Evolutionary conservation across 345 rosid species (phyloP).

Genomic region (Erucastrum elatum): DNA sequence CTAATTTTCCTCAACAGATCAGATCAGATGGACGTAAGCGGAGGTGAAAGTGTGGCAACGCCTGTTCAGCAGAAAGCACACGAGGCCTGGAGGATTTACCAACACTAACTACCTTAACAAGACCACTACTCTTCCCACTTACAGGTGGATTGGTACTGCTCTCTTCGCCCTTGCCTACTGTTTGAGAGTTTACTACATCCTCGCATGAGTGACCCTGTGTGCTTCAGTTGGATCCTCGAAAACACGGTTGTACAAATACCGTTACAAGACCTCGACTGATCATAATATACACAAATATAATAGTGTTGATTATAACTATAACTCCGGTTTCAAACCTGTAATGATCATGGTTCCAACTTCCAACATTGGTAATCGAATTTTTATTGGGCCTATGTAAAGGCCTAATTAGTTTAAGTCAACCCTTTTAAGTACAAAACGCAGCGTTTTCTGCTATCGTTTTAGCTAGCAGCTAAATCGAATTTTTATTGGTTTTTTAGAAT

Average conservation of each 20-base stretch:
- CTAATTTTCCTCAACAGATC: too few species aligned
- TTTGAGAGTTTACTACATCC: slow-evolving; percentile 53
- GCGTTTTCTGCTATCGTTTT: background rate
- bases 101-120: slow-evolving; percentile 82
- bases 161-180: slow-evolving; percentile 50
- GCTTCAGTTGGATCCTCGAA: too few species aligned
- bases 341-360: too few species aligned
- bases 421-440: background rate
- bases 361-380: background rate
- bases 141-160: slow-evolving; percentile 79
- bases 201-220: too few species aligned
- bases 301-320: too few species aligned
- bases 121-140: slow-evolving; percentile 62
- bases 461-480: background rate
- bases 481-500: background rate
- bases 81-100: slow-evolving; percentile 68
- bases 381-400: slow-evolving; percentile 4
- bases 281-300: too few species aligned
- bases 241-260: too few species aligned
- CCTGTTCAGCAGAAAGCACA: slow-evolving; percentile 63
- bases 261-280: too few species aligned
- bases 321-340: too few species aligned
- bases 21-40: background rate
- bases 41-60: slow-evolving; percentile 32
- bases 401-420: background rate